Percentiles rank a stretch among this genome's conserved stretches.
These are phyloP conservation scores for Paraleonurus japonicus DNA, from an alignment of 257 asterid genomes.

Conservation along the genomic window DNA sequence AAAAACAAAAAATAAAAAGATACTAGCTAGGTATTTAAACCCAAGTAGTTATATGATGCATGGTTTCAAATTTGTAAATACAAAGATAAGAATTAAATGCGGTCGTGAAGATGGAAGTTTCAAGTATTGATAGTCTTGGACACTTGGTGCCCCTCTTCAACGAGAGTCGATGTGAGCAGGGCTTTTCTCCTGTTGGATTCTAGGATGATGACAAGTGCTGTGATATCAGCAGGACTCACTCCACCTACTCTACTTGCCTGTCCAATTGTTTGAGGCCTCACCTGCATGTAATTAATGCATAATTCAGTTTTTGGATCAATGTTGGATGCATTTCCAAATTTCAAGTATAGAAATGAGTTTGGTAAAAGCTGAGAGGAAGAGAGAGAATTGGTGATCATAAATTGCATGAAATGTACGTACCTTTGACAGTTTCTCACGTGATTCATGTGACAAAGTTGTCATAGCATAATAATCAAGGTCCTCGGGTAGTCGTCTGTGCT, in stretches of 20 bases:
- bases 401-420: conserved; percentile 34
- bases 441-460: conserved; percentile 80
- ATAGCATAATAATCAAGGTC: conserved; percentile 77
- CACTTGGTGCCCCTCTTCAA: conserved; percentile 34
- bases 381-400: not conserved
- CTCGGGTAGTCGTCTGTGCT: conserved; percentile 74
- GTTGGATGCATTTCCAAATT: not conserved
- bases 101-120: not conserved
- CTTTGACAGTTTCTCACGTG: conserved; percentile 95
- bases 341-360: not conserved
- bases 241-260: conserved; percentile 99
- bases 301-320: not conserved
- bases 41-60: too few relatives aligned
- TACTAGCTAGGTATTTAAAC: too few relatives aligned
- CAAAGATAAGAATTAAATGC: too few relatives aligned
- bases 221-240: conserved; percentile 94
- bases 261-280: conserved; percentile 93
- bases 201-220: conserved; percentile 90
- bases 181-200: conserved; percentile 82
- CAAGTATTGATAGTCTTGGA: conserved; percentile 30
- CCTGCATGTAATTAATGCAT: conserved; percentile 38
- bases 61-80: too few relatives aligned
- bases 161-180: conserved; percentile 28
- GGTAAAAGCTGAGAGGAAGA: not conserved
- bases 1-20: too few relatives aligned